phyloP scores from a whole-genome alignment of 2,329 filamentous ascomycete genomes.

The Penicillium sp. region DNA sequence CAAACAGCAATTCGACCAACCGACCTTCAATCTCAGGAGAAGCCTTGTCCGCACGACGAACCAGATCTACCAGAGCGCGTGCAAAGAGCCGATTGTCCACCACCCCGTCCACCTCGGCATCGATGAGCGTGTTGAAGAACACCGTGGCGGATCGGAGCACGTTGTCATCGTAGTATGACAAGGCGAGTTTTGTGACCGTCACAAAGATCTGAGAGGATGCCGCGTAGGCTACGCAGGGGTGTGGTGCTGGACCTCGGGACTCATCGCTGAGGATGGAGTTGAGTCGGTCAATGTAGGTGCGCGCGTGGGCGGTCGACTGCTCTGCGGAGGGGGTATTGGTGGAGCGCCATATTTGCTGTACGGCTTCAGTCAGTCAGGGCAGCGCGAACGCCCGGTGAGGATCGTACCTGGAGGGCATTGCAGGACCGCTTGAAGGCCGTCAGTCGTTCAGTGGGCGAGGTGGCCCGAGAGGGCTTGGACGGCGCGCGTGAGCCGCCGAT shows the following conservation, averaged over 20 bases:
- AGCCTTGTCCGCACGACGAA: conserved; percentile 69
- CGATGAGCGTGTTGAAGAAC: conserved; percentile 88
- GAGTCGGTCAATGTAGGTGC: conserved; percentile 57
- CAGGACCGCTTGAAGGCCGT: conserved; percentile 63
- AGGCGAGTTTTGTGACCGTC: conserved; percentile 84
- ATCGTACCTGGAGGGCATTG: conserved; percentile 57
- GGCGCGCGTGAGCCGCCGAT: conserved; percentile 57
- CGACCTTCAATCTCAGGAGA: conserved; percentile 81
- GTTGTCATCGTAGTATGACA: conserved; percentile 79
- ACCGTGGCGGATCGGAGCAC: conserved; percentile 82
- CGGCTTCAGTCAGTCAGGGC: conserved; percentile 9
- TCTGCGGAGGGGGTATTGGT: conserved; percentile 55
- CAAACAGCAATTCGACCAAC: conserved; percentile 91
- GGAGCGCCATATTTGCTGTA: conserved; percentile 63
- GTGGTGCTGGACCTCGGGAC: conserved; percentile 81
- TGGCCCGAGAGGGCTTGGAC: conserved; percentile 53
- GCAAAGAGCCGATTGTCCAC: conserved; percentile 85
- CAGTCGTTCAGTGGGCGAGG: conserved; percentile 62
- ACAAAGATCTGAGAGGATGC: conserved; percentile 86
- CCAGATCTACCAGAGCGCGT: conserved; percentile 80
- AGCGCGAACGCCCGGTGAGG: too few relatives aligned
- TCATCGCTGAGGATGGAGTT: conserved; percentile 80
- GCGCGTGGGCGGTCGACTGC: conserved; percentile 53
- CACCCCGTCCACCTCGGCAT: conserved; percentile 95
- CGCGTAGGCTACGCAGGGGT: conserved; percentile 88